Base-by-base conservation (phyloP, 148 eudicot species). In the Tetragonia tetragonoides region DNA sequence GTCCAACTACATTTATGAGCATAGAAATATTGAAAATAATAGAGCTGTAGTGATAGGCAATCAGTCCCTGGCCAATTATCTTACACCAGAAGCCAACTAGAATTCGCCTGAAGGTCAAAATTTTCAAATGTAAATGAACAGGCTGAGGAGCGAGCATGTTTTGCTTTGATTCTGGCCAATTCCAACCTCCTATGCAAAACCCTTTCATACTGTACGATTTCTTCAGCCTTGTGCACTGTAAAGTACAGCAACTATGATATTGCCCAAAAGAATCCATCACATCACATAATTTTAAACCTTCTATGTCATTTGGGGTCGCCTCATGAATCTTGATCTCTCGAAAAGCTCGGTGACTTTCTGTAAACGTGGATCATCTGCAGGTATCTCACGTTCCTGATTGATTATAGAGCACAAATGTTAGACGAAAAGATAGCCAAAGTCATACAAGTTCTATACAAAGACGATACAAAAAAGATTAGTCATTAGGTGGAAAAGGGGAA, bases 351-450 rank as follows among this genome's bases (percentile, higher is more conserved):
- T 64, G 38, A 94, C 98, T 49, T 74, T 23, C 21, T 81, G 39
- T 70, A 92, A 77, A 38, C 97, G 87, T 56, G 88, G 93, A 82
- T 94, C 98, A 44, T 92, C 93, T 76, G 77, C 84, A 20, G 97
- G 95, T 80, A 92, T 85, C 54, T 92, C 98, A 51, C 97, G 89
- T 67, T 77, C 93, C 98, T 94, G 89, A 11, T 24, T 24, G 37
- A 77, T 66, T 62, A 20, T 47, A 75, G 59, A 34, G 41, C 21
- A 20, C 47, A 42, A 41, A 59, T 24, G 47, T 11, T 39, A 23
- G 20, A 16, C 6, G 4, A 68, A 18, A 28, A 12, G 12, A 4
- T 17, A 68, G 62, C 54, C 21, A 53, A 24, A 2, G 42, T 10
- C 64, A 24, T 38, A 16, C 17, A 2, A n/a, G 9, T 17, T 2